A percentile compares a stretch with the other conserved stretches of the same genome.
phyloP scores from a whole-genome alignment of 345 rosid species.

The Draba incana region DNA sequence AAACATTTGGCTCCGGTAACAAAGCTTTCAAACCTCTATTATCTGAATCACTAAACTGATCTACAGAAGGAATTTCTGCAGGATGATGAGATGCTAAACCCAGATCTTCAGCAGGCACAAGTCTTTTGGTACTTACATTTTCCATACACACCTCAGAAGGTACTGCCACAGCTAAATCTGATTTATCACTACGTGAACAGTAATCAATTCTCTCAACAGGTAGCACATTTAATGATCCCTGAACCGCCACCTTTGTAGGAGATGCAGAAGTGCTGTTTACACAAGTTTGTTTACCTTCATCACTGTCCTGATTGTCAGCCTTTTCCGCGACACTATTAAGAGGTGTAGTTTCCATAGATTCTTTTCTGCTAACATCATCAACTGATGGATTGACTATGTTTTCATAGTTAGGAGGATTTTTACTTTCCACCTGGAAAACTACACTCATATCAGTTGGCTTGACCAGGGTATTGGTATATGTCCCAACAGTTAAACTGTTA shows the following conservation, averaged over 20 bases:
- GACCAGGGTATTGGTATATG: slow-evolving; percentile 4
- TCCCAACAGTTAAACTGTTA: slow-evolving; percentile 29
- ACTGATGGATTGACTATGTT: slow-evolving; percentile 24
- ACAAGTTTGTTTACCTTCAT: slow-evolving; percentile 36
- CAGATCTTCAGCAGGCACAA: slow-evolving; percentile 44
- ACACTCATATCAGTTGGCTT: slow-evolving; percentile 37
- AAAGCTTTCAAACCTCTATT: slow-evolving; percentile 37
- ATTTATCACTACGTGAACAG: slow-evolving; percentile 38
- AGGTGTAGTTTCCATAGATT: slow-evolving; percentile 23
- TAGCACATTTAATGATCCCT: slow-evolving; percentile 33
- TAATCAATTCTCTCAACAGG: slow-evolving; percentile 39
- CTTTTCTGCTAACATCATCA: slow-evolving; percentile 43
- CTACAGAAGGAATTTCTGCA: slow-evolving; percentile 32
- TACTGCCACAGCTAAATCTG: slow-evolving; percentile 47
- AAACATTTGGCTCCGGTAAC: slow-evolving; percentile 39
- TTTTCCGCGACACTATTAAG: slow-evolving; percentile 13
- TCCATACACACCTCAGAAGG: slow-evolving; percentile 34
- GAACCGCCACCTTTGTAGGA: slow-evolving; percentile 30
- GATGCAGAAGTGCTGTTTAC: slow-evolving; percentile 38
- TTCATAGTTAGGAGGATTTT: slow-evolving; percentile 37
- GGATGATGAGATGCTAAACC: slow-evolving; percentile 46
- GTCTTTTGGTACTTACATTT: slow-evolving; percentile 39
- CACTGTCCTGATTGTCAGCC: slow-evolving; percentile 25
- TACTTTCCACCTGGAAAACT: slow-evolving; percentile 35
- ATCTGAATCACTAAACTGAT: slow-evolving; percentile 30